Percentiles rank a stretch among this genome's conserved stretches.
Conservation (phyloP, 495 filamentous ascomycete species). For the Hyaloscypha hepaticicola region DNA sequence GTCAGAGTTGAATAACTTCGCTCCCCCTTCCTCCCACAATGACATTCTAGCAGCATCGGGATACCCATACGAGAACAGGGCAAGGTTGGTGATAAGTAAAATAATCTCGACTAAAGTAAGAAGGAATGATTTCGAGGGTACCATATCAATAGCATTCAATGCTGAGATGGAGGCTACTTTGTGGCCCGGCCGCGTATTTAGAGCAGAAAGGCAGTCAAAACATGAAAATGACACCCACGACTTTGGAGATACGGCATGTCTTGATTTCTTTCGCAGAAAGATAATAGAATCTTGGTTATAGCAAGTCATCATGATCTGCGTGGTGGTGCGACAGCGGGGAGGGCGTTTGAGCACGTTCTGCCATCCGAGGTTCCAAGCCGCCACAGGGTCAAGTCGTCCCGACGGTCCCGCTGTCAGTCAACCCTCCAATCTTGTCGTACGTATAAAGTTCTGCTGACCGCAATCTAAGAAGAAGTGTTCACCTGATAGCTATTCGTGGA, state of each 20-base stretch:
- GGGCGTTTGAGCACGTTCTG: slow-evolving; percentile 12
- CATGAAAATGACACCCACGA: no score
- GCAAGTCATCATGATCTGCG: neutral
- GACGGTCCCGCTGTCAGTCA: neutral
- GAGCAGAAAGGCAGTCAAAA: no score
- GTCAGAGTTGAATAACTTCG: slow-evolving; percentile 34
- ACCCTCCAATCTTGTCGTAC: neutral
- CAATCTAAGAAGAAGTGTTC: neutral
- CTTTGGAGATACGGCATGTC: no score
- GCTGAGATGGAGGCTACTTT: no score
- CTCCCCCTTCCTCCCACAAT: slow-evolving; percentile 32
- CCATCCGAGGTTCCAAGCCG: neutral
- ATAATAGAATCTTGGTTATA: neutral
- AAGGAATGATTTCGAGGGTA: neutral
- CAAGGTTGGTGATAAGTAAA: neutral
- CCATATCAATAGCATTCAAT: no score
- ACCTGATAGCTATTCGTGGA: neutral
- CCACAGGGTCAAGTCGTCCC: neutral
- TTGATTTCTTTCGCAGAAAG: no score
- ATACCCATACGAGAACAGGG: slow-evolving; percentile 18
- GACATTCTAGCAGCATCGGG: slow-evolving; percentile 22
- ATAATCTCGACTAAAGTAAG: neutral
- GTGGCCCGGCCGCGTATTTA: no score
- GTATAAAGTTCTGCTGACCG: neutral
- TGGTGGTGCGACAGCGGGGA: neutral